Evolutionary conservation across 1,284 basidiomycete genomes (phyloP).

Genomic region (Trichosporon coremiiforme): DNA sequence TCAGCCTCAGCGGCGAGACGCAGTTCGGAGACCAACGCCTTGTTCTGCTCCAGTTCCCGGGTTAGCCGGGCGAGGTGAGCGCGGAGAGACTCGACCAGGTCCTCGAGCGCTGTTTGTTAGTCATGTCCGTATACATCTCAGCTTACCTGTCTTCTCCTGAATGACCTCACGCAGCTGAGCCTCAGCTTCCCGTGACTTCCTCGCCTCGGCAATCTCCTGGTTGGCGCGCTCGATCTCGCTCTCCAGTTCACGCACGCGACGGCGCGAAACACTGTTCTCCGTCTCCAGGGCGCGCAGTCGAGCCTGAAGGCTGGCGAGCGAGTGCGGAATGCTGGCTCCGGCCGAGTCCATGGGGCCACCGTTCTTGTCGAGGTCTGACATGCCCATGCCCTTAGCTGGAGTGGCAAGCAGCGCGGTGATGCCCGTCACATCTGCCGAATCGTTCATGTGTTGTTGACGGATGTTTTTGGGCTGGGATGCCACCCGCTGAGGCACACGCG

Average conservation of each 20-base stretch:
- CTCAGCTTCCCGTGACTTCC: constrained; percentile 30
- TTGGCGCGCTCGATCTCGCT: constrained; percentile 65
- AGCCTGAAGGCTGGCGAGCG: constrained; percentile 48
- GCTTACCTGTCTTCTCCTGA: constrained; percentile 77
- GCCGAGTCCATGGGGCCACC: constrained; percentile 35
- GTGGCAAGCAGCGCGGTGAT: constrained; percentile 53
- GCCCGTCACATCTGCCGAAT: constrained; percentile 50
- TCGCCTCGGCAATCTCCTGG: constrained; percentile 56
- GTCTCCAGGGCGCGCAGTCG: constrained; percentile 63
- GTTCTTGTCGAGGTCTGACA: constrained; percentile 46
- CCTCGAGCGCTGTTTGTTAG: constrained; percentile 67
- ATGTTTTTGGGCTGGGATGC: background rate
- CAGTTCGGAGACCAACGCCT: constrained; percentile 66
- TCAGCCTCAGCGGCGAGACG: constrained; percentile 49
- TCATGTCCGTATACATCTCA: background rate
- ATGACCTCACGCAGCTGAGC: constrained; percentile 62
- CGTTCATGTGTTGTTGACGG: constrained; percentile 12
- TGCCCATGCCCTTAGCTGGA: constrained; percentile 48
- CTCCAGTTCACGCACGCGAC: constrained; percentile 78
- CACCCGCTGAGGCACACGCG: constrained; percentile 9
- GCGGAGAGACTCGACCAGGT: constrained; percentile 70
- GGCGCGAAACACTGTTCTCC: constrained; percentile 74
- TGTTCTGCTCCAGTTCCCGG: constrained; percentile 72
- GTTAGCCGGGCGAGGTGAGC: constrained; percentile 74
- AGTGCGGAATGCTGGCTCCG: constrained; percentile 38